These are phyloP conservation scores for Coniella lustricola DNA, from an alignment of 2,329 filamentous ascomycete species.

Conservation along the genomic window DNA sequence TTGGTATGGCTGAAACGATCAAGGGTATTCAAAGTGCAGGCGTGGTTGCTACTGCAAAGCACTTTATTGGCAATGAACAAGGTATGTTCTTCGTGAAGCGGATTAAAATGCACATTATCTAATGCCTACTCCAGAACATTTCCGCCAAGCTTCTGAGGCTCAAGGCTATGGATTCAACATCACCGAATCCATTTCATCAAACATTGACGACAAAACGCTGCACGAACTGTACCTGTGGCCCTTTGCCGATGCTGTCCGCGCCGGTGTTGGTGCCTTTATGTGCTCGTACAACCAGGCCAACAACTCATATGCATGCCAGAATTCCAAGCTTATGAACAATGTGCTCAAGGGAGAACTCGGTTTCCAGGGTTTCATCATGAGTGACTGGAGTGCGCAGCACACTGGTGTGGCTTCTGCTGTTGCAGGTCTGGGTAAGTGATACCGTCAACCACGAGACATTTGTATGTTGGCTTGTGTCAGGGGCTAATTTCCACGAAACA, in stretches of 20 bases:
- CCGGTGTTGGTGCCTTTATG: constrained; percentile 43
- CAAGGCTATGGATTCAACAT: constrained; percentile 55
- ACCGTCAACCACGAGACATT: too few species aligned
- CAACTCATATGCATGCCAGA: constrained; percentile 60
- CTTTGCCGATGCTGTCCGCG: constrained; percentile 54
- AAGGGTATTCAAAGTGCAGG: constrained; percentile 74
- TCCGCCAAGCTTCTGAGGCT: constrained; percentile 55
- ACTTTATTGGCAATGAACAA: constrained; percentile 65
- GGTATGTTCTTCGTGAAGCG: constrained; percentile 23
- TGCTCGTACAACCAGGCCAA: constrained; percentile 58
- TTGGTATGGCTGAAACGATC: constrained; percentile 65
- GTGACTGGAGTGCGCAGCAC: constrained; percentile 59
- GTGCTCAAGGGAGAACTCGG: constrained; percentile 59
- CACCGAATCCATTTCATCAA: constrained; percentile 44
- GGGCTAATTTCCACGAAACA: too few species aligned
- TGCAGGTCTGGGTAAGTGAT: constrained; percentile 40
- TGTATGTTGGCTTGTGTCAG: too few species aligned
- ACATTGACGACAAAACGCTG: constrained; percentile 52
- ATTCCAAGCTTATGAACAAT: constrained; percentile 55
- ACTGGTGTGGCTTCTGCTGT: constrained; percentile 57
- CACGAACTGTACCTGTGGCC: constrained; percentile 60
- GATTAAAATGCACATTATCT: neutral
- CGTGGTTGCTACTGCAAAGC: constrained; percentile 72
- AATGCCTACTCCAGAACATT: constrained; percentile 48
- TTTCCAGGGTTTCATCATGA: constrained; percentile 59